Conservation (phyloP, 83 land plant genomes). For the Isoetes engelmannii region DNA sequence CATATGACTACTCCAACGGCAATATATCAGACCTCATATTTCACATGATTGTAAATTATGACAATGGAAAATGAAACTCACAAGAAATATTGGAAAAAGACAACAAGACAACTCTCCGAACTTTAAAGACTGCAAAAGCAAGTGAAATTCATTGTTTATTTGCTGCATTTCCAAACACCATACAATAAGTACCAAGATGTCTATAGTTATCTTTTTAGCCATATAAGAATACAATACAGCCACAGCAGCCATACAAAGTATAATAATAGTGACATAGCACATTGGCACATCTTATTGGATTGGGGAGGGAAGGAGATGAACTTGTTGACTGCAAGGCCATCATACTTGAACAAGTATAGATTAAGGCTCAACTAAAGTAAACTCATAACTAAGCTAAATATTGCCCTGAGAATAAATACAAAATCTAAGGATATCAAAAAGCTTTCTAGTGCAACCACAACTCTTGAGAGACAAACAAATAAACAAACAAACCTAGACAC, state of each 20-base stretch:
- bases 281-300: too few species aligned
- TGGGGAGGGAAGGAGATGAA: constrained; percentile 15
- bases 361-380: constrained; percentile 33
- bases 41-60: neutral
- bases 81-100: constrained; percentile 81
- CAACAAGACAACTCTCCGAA: constrained; percentile 76
- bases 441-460: constrained; percentile 31
- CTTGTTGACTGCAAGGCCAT: constrained; percentile 68
- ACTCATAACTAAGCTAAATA: neutral
- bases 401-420: neutral
- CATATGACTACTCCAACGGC: constrained; percentile 60
- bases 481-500: too few species aligned
- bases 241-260: too few species aligned
- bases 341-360: constrained; percentile 75
- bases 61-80: constrained; percentile 32
- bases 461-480: too few species aligned
- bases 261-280: too few species aligned
- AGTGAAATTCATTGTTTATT: too few species aligned
- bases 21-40: neutral
- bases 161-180: too few species aligned
- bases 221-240: too few species aligned
- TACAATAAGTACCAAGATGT: too few species aligned
- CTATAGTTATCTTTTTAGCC: too few species aligned
- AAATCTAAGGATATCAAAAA: constrained; percentile 36
- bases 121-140: constrained; percentile 57